phyloP scores from a whole-genome alignment of 139 green algal species.

The Pseudopediastrum boryanum region DNA sequence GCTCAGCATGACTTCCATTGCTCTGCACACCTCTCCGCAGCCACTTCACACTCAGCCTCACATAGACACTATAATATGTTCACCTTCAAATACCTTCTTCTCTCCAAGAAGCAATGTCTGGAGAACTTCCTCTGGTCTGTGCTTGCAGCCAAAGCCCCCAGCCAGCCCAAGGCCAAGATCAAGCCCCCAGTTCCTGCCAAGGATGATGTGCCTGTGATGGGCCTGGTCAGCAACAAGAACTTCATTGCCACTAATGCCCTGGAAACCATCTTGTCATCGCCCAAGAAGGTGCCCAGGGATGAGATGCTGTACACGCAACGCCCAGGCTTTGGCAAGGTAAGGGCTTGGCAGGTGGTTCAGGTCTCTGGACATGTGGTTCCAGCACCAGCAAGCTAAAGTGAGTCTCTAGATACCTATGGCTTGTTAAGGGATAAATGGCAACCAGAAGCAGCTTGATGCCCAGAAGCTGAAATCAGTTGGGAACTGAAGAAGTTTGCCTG shows the following conservation, averaged over 20 bases:
- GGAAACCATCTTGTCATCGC: slow-evolving; percentile 67
- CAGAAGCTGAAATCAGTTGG: too few relatives aligned
- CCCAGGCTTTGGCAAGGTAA: slow-evolving; percentile 69
- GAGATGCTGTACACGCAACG: slow-evolving; percentile 59
- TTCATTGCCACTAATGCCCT: slow-evolving; percentile 83
- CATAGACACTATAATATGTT: too few relatives aligned
- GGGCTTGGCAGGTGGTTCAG: too few relatives aligned
- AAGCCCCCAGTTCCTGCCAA: slow-evolving; percentile 60
- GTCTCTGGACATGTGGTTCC: too few relatives aligned
- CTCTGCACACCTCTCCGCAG: not conserved
- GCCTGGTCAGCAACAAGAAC: slow-evolving; percentile 76
- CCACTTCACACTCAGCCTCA: too few relatives aligned
- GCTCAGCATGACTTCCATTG: not conserved
- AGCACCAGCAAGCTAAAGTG: too few relatives aligned
- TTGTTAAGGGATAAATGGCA: too few relatives aligned
- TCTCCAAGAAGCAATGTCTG: not conserved
- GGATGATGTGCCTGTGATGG: slow-evolving; percentile 70
- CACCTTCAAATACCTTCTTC: too few relatives aligned
- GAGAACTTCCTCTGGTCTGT: not conserved
- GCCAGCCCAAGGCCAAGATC: slow-evolving; percentile 54
- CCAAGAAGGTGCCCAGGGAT: slow-evolving; percentile 49
- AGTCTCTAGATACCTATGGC: too few relatives aligned
- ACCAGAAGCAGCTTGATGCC: too few relatives aligned
- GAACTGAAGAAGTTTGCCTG: too few relatives aligned
- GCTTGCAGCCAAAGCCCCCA: slow-evolving; percentile 45